Evolutionary conservation across 2,329 filamentous ascomycete species (phyloP).

Genomic region (Epichloe gansuensis): DNA sequence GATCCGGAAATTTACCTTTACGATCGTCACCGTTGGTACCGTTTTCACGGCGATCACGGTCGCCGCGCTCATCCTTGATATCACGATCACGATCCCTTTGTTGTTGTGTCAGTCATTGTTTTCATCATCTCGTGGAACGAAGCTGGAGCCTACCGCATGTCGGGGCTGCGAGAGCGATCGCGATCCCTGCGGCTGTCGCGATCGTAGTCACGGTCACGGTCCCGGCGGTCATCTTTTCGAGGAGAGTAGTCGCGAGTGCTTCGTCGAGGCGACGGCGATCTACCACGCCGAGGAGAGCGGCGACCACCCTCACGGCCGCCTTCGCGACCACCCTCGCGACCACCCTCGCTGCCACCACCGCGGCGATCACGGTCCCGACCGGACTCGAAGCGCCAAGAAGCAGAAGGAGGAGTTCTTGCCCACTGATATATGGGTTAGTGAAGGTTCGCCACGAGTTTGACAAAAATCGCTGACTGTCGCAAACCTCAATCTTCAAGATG

Average conservation of each 20-base stretch:
- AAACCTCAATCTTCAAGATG: conserved; percentile 91
- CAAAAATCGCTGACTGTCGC: conserved; percentile 12
- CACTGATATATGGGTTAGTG: conserved; percentile 46
- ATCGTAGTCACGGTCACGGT: conserved; percentile 67
- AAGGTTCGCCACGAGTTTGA: not conserved
- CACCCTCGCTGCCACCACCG: conserved; percentile 15
- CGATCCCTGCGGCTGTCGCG: conserved; percentile 63
- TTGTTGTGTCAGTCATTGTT: conserved; percentile 15
- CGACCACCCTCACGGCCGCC: conserved; percentile 36
- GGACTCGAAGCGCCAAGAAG: conserved; percentile 95
- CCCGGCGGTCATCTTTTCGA: conserved; percentile 75
- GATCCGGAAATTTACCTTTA: conserved; percentile 52
- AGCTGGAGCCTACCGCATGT: conserved; percentile 35
- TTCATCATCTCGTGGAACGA: not conserved
- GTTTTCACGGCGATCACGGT: conserved; percentile 62
- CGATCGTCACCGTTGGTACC: conserved; percentile 76
- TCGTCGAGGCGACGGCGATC: conserved; percentile 67
- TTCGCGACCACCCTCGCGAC: conserved; percentile 48
- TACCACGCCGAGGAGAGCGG: conserved; percentile 51
- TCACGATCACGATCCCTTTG: conserved; percentile 41
- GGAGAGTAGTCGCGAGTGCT: conserved; percentile 71
- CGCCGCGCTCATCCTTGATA: conserved; percentile 53
- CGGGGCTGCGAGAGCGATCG: conserved; percentile 63
- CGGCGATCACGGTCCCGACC: conserved; percentile 63
- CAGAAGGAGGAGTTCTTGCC: conserved; percentile 94